Evolutionary conservation across 2,329 filamentous ascomycete species (phyloP), one percentile per base, ranked within the genome.

Genomic region (Magnaporthiopsis incrustans): DNA sequence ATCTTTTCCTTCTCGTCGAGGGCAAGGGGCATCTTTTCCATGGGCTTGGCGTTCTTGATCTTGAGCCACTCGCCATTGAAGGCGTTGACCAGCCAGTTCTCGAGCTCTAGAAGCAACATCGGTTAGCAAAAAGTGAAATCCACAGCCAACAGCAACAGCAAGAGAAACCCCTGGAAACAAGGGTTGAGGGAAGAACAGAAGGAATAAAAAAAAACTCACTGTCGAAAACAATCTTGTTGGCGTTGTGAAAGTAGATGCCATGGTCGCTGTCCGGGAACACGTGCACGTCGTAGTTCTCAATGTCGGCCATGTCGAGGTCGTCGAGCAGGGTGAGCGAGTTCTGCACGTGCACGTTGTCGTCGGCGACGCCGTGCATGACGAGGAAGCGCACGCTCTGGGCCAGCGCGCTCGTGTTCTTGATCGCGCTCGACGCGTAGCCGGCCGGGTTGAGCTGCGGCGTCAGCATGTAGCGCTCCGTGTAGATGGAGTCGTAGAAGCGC

Each of bases 311-410:
- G 77, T 99, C 91, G 59, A 99, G 81, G 70, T 88, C 89, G 74
- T 99, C 96, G 60, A 99, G 81, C 67, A 99, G 77, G 1, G 88
- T 90, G 65, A 98, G 83, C 0, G 93, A 92, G 75, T 96, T 98
- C 76, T 99, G 96, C 76, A 97, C 87, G 75, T 99, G 96, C 15
- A 99, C 95, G 71, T 99, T 99, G 76, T 99, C 95, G 72, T 99
- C 95, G 10, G 90, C 90, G n/a, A 92, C 85, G 69, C 95, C 95
- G 73, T 99, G 95, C 91, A 98, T 97, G 70, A 99, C 75, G 56
- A 99, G 80, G 79, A 98, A 99, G 38, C 94, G 88, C 66, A 93
- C 90, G 73, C 89, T 96, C 68, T 87, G 77, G 4, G 82, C 79
- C 8, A 99, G 81, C 0, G 91, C 89, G 0, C 84, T 81, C 67